Percentiles rank a stretch among this genome's conserved stretches.
phyloP scores from a whole-genome alignment of 2,329 filamentous ascomycete species.

The Phyllosticta citribraziliensis region DNA sequence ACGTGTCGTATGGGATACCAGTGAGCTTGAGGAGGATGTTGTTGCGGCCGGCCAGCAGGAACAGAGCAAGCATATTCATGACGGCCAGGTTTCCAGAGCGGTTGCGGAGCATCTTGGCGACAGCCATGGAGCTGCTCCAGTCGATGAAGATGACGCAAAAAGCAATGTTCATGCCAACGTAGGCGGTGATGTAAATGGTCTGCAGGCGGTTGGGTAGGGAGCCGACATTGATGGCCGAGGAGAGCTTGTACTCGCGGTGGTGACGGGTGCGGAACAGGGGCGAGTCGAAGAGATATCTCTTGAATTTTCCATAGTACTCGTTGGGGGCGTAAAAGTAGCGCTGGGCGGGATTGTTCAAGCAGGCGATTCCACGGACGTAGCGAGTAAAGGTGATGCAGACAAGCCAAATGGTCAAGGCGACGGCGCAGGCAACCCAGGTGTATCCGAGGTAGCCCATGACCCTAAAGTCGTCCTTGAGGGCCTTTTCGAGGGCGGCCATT shows the following conservation, averaged over 20 bases:
- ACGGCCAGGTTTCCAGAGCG: constrained; percentile 60
- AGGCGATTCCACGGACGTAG: constrained; percentile 64
- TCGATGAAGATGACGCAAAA: constrained; percentile 48
- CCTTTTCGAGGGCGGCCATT: constrained; percentile 1
- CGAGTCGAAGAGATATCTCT: constrained; percentile 37
- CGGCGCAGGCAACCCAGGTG: constrained; percentile 52
- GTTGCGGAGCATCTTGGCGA: constrained; percentile 55
- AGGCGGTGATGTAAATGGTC: constrained; percentile 36
- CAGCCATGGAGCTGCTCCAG: constrained; percentile 55
- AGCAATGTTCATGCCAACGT: constrained; percentile 39
- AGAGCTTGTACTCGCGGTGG: constrained; percentile 43
- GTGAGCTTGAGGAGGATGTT: constrained; percentile 66
- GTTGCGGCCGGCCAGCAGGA: constrained; percentile 65
- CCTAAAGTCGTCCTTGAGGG: constrained; percentile 19
- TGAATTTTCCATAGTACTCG: constrained; percentile 32
- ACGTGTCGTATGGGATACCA: constrained; percentile 70
- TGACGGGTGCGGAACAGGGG: constrained; percentile 39
- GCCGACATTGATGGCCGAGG: constrained; percentile 38
- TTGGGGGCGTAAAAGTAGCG: constrained; percentile 65
- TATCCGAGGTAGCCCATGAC: constrained; percentile 28
- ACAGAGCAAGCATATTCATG: constrained; percentile 70
- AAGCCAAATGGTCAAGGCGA: constrained; percentile 57
- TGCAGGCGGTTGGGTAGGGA: constrained; percentile 41
- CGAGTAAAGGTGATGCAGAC: constrained; percentile 49
- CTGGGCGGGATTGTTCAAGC: constrained; percentile 69